These are phyloP conservation scores for Monilinia vaccinii-corymbosi DNA, from an alignment of 2,329 filamentous ascomycete genomes.

Conservation along the genomic window DNA sequence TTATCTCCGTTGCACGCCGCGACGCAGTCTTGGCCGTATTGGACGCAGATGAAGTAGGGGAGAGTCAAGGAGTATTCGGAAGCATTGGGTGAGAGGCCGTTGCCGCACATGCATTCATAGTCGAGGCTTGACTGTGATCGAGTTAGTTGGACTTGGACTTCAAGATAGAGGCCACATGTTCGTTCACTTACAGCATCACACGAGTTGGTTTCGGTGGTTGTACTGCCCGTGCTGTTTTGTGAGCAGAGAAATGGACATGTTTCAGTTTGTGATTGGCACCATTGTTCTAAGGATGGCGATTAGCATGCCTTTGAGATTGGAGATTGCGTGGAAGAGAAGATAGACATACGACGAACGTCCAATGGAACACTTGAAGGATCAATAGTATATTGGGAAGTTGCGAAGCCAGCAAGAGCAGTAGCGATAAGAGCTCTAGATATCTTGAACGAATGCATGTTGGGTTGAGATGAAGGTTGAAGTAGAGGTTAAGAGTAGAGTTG, in stretches of 20 bases:
- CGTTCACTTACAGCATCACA: slow-evolving; percentile 52
- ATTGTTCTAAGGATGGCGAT: slow-evolving; percentile 38
- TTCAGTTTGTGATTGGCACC: slow-evolving; percentile 55
- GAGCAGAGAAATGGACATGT: slow-evolving; percentile 66
- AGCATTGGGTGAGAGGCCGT: slow-evolving; percentile 59
- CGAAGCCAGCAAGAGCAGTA: slow-evolving; percentile 38
- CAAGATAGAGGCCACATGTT: background rate
- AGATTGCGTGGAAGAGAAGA: background rate
- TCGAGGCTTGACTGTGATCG: slow-evolving; percentile 43
- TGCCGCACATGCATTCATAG: slow-evolving; percentile 65
- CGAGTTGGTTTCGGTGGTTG: slow-evolving; percentile 47
- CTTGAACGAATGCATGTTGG: slow-evolving; percentile 46
- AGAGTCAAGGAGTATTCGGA: slow-evolving; percentile 71
- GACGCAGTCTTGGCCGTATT: slow-evolving; percentile 64
- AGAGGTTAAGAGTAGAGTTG: background rate
- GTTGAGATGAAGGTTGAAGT: background rate
- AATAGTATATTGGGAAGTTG: slow-evolving; percentile 47
- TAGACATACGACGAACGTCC: slow-evolving; percentile 30
- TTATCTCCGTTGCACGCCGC: slow-evolving; percentile 45
- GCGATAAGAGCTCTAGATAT: slow-evolving; percentile 36
- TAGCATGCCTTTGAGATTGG: background rate
- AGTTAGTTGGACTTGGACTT: background rate
- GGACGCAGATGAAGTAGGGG: slow-evolving; percentile 66
- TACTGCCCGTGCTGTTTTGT: slow-evolving; percentile 39
- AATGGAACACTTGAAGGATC: slow-evolving; percentile 51